Evolutionary conservation across 306 rosid genomes (phyloP).

Genomic region (Quillaja saponaria): DNA sequence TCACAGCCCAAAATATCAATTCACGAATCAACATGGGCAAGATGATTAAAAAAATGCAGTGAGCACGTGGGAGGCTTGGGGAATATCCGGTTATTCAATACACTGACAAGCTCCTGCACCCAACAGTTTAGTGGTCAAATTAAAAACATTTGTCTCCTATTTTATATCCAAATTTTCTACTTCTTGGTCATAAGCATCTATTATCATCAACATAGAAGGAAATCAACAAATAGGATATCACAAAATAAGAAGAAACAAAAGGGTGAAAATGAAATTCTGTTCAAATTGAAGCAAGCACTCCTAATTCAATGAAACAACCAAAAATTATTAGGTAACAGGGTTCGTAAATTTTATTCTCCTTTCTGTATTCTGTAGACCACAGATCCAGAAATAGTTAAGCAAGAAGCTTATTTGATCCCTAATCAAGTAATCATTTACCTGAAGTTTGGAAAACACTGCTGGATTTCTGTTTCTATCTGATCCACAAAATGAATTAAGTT

Average conservation of each 20-base stretch:
- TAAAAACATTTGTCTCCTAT: not conserved
- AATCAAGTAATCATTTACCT: conserved; percentile 8
- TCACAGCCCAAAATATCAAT: conserved; percentile 23
- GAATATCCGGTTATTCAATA: conserved; percentile 10
- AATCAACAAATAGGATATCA: too few species aligned
- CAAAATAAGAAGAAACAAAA: not conserved
- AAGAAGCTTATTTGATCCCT: not conserved
- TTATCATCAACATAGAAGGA: not conserved
- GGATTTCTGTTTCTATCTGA: conserved; percentile 9
- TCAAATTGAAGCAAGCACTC: conserved; percentile 10
- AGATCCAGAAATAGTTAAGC: not conserved
- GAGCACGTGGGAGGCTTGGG: conserved; percentile 19
- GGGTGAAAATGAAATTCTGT: conserved; percentile 1
- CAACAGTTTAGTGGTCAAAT: conserved; percentile 28
- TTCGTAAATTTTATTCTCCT: not conserved
- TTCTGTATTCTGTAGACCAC: not conserved
- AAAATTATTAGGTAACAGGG: not conserved
- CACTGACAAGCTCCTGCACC: conserved; percentile 28
- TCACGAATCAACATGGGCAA: conserved; percentile 22
- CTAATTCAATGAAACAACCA: conserved; percentile 8
- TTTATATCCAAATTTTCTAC: too few species aligned
- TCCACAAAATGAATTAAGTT: not conserved
- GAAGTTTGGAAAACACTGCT: conserved; percentile 3
- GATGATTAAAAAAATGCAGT: conserved; percentile 26
- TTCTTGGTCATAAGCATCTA: not conserved